Evolutionary conservation across 352 stramenopile species (phyloP).

Genomic region (Pythium aquatile): DNA sequence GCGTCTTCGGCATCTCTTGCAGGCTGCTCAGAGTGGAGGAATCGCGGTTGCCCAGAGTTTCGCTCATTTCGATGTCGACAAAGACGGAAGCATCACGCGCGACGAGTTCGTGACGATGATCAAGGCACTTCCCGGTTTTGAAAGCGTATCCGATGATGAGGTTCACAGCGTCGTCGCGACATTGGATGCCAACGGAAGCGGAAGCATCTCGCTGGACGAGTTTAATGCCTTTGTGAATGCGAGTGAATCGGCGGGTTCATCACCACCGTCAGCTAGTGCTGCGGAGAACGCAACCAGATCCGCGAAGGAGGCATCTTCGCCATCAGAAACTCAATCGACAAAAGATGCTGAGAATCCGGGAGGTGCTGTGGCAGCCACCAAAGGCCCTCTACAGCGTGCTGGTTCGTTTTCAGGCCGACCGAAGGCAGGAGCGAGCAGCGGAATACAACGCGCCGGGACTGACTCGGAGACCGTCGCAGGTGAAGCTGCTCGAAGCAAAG

Average conservation of each 20-base stretch:
- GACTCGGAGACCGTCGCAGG: slow-evolving; percentile 15
- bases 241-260: not conserved
- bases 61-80: slow-evolving; percentile 39
- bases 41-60: slow-evolving; percentile 34
- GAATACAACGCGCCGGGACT: not conserved
- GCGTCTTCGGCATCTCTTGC: slow-evolving; percentile 23
- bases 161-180: slow-evolving; percentile 35
- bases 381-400: slow-evolving; percentile 15
- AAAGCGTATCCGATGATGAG: slow-evolving; percentile 35
- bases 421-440: not conserved
- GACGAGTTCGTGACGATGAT: slow-evolving; percentile 51
- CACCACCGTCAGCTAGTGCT: not conserved
- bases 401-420: slow-evolving; percentile 14
- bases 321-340: not conserved
- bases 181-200: slow-evolving; percentile 55
- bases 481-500: slow-evolving; percentile 4
- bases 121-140: slow-evolving; percentile 45
- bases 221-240: slow-evolving; percentile 41
- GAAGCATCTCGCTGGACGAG: slow-evolving; percentile 55
- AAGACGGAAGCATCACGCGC: slow-evolving; percentile 40
- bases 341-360: not conserved
- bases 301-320: not conserved
- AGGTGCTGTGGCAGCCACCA: not conserved
- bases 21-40: slow-evolving; percentile 19
- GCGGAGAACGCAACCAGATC: not conserved